These are phyloP conservation scores for Nicotiana rustica DNA, from an alignment of 305 asterid genomes.

Conservation along the genomic window DNA sequence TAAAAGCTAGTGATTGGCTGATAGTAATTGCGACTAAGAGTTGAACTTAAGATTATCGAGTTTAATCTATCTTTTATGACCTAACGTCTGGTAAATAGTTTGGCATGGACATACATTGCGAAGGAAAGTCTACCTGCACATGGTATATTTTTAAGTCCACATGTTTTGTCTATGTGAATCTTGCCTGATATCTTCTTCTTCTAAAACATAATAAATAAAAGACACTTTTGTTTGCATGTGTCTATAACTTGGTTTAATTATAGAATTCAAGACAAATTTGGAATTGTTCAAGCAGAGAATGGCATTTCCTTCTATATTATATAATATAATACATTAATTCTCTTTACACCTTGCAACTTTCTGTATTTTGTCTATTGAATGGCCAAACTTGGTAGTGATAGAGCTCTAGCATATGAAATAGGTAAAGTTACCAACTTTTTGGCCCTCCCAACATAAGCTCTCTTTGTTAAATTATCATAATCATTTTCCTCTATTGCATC, in stretches of 20 bases:
- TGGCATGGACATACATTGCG: background rate
- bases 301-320: background rate
- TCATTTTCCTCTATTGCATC: conserved; percentile 73
- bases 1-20: background rate
- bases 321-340: background rate
- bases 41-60: background rate
- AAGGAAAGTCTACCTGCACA: background rate
- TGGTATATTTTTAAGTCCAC: background rate
- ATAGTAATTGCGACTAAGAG: background rate
- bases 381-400: conserved; percentile 48
- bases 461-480: conserved; percentile 73
- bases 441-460: conserved; percentile 75
- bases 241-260: background rate
- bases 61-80: background rate
- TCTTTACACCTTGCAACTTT: background rate
- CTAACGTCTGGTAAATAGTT: background rate
- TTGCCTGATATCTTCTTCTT: background rate
- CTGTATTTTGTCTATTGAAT: conserved; percentile 38
- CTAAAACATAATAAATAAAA: background rate
- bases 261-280: background rate
- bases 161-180: background rate
- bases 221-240: background rate
- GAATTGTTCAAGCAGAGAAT: background rate
- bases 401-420: conserved; percentile 64
- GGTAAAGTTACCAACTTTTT: conserved; percentile 72